phyloP scores from a whole-genome alignment of 352 stramenopile genomes.

The Thraustochytrium striatum region DNA sequence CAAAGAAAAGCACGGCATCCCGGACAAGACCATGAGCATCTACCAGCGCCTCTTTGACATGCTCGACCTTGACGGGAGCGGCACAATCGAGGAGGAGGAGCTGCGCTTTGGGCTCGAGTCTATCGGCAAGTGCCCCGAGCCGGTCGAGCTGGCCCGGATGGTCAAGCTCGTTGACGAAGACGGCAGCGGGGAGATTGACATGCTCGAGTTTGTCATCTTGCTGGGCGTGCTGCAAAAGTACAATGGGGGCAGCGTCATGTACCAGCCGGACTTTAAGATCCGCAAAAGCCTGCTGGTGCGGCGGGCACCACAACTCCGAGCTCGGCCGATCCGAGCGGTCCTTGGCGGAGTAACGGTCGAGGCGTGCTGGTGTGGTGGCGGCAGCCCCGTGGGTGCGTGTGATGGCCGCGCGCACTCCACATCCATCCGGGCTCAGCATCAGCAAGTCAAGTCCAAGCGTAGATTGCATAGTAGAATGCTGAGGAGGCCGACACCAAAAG shows the following conservation, averaged over 20 bases:
- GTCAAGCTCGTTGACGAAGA: slow-evolving; percentile 77
- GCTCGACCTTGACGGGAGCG: slow-evolving; percentile 71
- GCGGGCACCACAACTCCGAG: neutral
- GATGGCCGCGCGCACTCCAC: too few species aligned
- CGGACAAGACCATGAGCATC: slow-evolving; percentile 64
- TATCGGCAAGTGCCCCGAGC: slow-evolving; percentile 71
- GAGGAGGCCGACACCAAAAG: too few species aligned
- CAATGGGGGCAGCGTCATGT: neutral
- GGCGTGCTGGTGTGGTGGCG: too few species aligned
- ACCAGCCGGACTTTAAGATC: neutral
- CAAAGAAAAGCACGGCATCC: slow-evolving; percentile 65
- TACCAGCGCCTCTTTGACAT: slow-evolving; percentile 76
- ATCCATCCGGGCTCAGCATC: too few species aligned
- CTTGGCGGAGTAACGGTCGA: too few species aligned
- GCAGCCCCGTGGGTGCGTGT: too few species aligned
- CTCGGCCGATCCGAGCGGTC: too few species aligned
- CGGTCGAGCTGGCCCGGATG: slow-evolving; percentile 75
- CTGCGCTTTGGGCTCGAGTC: slow-evolving; percentile 68
- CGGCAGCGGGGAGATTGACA: slow-evolving; percentile 72
- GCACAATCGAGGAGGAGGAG: slow-evolving; percentile 74
- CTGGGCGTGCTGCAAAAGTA: too few species aligned
- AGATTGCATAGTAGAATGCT: too few species aligned
- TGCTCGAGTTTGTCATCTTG: slow-evolving; percentile 80
- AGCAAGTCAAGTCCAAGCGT: too few species aligned
- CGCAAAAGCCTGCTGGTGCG: neutral